phyloP scores from a whole-genome alignment of 768 basidiomycete genomes.

The Amanita inopinata region DNA sequence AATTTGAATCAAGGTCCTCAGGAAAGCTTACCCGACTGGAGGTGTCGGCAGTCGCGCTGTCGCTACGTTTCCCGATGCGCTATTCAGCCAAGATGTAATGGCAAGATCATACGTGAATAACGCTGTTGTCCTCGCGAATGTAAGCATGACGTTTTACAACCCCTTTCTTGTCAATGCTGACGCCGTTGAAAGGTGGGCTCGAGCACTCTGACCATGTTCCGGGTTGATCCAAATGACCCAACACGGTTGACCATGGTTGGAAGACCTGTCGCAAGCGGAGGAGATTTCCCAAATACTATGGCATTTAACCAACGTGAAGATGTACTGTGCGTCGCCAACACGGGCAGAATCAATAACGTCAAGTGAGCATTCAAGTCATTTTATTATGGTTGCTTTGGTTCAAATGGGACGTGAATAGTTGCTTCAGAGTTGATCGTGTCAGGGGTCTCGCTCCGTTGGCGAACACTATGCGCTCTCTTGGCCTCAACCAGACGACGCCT shows the following conservation, averaged over 20 bases:
- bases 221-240: background rate
- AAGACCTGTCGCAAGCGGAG: background rate
- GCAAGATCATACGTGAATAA: constrained; percentile 22
- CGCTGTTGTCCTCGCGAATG: constrained; percentile 27
- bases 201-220: constrained; percentile 24
- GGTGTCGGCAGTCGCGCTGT: constrained; percentile 28
- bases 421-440: too few relatives aligned
- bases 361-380: too few relatives aligned
- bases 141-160: constrained; percentile 4
- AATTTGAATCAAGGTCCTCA: too few relatives aligned
- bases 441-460: too few relatives aligned
- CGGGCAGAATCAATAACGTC: too few relatives aligned
- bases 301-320: constrained; percentile 24
- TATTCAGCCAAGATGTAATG: constrained; percentile 33
- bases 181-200: constrained; percentile 30
- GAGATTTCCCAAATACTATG: constrained; percentile 11
- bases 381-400: too few relatives aligned
- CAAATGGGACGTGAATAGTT: too few relatives aligned
- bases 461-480: too few relatives aligned
- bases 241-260: background rate
- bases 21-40: too few relatives aligned
- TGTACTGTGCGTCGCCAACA: constrained; percentile 27
- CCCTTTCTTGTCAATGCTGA: background rate
- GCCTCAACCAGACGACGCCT: too few relatives aligned
- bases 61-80: constrained; percentile 26